These are phyloP conservation scores for Rhizopogon vesiculosus DNA, from an alignment of 768 basidiomycete species.

Conservation along the genomic window DNA sequence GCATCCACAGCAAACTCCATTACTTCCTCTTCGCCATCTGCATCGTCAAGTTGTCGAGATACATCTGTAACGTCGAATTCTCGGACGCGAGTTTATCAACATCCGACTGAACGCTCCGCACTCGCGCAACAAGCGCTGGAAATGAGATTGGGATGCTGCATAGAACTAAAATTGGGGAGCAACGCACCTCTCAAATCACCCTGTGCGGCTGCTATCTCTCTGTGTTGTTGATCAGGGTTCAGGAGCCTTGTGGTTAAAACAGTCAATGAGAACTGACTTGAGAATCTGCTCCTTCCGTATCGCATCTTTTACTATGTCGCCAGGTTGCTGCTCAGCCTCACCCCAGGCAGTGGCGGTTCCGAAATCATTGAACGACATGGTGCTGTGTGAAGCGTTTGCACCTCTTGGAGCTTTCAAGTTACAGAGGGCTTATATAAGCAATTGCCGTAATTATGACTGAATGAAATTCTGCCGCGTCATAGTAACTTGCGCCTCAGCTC, in stretches of 20 bases:
- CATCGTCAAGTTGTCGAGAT: constrained; percentile 84
- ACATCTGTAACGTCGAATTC: constrained; percentile 82
- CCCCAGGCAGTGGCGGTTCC: constrained; percentile 50
- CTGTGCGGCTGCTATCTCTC: constrained; percentile 73
- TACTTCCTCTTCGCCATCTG: constrained; percentile 81
- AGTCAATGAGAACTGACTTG: constrained; percentile 42
- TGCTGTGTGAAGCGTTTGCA: too few relatives aligned
- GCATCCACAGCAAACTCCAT: constrained; percentile 6
- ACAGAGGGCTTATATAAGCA: too few relatives aligned
- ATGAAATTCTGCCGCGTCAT: too few relatives aligned
- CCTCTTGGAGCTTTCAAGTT: too few relatives aligned
- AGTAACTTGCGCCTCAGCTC: too few relatives aligned
- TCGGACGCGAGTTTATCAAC: constrained; percentile 77
- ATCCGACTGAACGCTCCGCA: constrained; percentile 68
- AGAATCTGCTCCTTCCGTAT: constrained; percentile 73
- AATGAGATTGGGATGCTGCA: neutral
- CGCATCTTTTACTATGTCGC: constrained; percentile 71
- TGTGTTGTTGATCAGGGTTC: constrained; percentile 23
- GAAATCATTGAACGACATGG: constrained; percentile 40
- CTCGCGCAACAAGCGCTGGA: constrained; percentile 62
- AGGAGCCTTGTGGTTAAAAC: neutral
- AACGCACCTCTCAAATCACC: constrained; percentile 68
- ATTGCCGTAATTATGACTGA: too few relatives aligned
- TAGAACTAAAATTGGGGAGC: neutral
- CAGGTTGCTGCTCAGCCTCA: constrained; percentile 34